Conservation (phyloP, 2,329 filamentous ascomycete species). For the Akanthomyces muscarius region DNA sequence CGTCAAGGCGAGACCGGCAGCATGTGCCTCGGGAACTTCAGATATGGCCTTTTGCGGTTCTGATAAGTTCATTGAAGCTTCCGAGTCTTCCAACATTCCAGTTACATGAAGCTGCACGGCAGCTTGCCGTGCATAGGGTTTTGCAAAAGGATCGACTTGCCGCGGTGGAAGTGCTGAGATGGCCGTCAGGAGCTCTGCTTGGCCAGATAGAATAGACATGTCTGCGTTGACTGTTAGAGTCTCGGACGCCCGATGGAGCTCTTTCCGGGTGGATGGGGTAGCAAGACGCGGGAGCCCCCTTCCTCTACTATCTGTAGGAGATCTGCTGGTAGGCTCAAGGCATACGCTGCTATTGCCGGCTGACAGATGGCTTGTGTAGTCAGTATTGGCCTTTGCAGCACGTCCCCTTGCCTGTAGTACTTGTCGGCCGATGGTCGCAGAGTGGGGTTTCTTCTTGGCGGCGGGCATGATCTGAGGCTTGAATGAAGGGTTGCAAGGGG, state of each 20-base stretch:
- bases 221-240: not conserved
- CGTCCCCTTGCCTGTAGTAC: not conserved
- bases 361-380: not conserved
- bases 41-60: not conserved
- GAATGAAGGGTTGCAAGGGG: slow-evolving; percentile 47
- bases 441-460: slow-evolving; percentile 19
- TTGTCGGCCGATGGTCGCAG: not conserved
- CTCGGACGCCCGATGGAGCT: slow-evolving; percentile 14
- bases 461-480: slow-evolving; percentile 20
- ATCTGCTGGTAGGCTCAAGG: not conserved
- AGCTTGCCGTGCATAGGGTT: not conserved
- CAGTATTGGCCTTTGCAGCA: not conserved
- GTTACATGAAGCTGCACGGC: too few species aligned
- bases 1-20: not conserved
- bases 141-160: slow-evolving; percentile 13
- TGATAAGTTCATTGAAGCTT: not conserved
- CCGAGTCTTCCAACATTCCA: not conserved
- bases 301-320: not conserved
- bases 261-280: not conserved
- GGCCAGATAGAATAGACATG: slow-evolving; percentile 1
- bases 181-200: slow-evolving; percentile 9
- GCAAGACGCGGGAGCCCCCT: not conserved
- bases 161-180: not conserved
- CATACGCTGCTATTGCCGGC: not conserved
- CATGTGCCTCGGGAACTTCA: not conserved